A percentile compares a stretch with the other conserved stretches of the same genome.
Conservation (phyloP, 768 basidiomycete genomes). For the Psilocybe tampanensis region DNA sequence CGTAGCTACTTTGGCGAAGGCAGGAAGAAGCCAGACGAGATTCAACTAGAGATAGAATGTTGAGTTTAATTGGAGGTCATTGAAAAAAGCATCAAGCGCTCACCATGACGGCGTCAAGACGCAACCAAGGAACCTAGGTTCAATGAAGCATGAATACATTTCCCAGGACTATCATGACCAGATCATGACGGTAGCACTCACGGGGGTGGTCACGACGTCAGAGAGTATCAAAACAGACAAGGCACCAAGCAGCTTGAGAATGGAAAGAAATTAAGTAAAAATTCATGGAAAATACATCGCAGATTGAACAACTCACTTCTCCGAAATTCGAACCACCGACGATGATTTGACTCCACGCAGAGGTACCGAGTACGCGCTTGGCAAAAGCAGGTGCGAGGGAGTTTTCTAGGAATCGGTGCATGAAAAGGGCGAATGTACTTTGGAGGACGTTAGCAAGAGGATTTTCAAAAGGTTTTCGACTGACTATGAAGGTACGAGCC, state of each 20-base stretch:
- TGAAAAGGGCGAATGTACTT: constrained; percentile 31
- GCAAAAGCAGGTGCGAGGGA: constrained; percentile 31
- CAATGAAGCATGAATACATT: background rate
- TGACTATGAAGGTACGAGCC: constrained; percentile 32
- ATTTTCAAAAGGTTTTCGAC: constrained; percentile 3
- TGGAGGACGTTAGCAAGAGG: too few relatives aligned
- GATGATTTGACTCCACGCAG: constrained; percentile 36
- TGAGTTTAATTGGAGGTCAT: background rate
- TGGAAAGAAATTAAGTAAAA: background rate
- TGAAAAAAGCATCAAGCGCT: background rate
- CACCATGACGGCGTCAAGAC: constrained; percentile 30
- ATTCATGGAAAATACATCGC: background rate
- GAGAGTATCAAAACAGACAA: constrained; percentile 29
- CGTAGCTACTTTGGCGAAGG: constrained; percentile 22
- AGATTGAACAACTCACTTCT: constrained; percentile 19
- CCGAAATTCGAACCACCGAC: constrained; percentile 37
- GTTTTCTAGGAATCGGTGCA: constrained; percentile 33
- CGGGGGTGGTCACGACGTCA: constrained; percentile 30
- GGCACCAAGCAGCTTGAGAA: constrained; percentile 28
- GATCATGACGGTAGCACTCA: constrained; percentile 4
- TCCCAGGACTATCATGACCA: too few relatives aligned
- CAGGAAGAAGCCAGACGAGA: constrained; percentile 33
- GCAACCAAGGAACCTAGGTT: constrained; percentile 29
- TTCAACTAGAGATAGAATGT: constrained; percentile 25
- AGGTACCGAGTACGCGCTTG: constrained; percentile 28